Evolutionary conservation across 1,139 yeast species (phyloP), one percentile per base, ranked within the genome.

Genomic region (Magnusiomyces magnusii): DNA sequence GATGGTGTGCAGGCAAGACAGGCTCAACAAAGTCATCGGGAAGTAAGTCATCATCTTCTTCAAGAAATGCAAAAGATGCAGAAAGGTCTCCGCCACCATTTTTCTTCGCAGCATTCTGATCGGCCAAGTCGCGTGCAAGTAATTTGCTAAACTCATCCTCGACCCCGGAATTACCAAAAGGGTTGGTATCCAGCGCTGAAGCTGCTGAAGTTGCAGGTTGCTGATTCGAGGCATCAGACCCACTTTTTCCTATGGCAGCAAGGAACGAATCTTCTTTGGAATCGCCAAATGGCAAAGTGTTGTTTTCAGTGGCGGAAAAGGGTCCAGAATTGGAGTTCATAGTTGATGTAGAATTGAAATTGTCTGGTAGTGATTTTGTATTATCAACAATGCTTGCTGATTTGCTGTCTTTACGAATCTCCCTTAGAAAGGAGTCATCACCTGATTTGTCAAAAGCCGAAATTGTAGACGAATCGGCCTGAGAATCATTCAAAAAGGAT

Each of bases 21-120:
- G 58, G 47, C 41, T 61, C 25, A 57, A 59, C 68, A 15, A 76
- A 79, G 51, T 78, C 80, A 51, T 75, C 74, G n/a, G 69, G 63
- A 23, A 78, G 70, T 5, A 77, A 63, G 47, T 78, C 80, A 57
- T 80, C 83, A 59, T 81, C 85, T 55, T 76, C 71, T n/a, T 76
- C 80, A 64, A 78, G 65, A 60, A 79, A 76, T 13, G 77, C 75
- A 52, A 77, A 65, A 3, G 68, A 60, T 44, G 61, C 53, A 3
- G 65, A 57, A n/a, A 62, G 57, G 27, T 63, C 64, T 21, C 17
- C 13, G 25, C 13, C 27, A 27, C 39, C 36, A 25, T 53, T 41
- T 19, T 51, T 50, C 21, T 41, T 47, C 19, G 54, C 51, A 25
- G 49, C 10, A 15, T 31, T 5, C 13, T 55, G 47, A 44, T 61